Conservation (phyloP, 345 rosid species). For the Syzygium aromaticum region DNA sequence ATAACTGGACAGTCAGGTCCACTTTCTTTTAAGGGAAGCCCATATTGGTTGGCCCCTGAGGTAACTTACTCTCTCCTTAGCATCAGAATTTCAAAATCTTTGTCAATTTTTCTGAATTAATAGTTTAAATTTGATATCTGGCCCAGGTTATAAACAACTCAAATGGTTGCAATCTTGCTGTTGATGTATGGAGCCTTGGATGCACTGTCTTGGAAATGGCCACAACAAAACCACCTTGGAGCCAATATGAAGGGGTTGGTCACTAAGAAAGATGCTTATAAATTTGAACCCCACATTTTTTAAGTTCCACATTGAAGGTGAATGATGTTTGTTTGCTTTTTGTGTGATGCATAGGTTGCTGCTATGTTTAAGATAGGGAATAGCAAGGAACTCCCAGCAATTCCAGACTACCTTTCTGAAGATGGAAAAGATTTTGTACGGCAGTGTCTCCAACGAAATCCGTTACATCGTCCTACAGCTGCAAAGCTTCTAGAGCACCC, state of each 20-base stretch:
- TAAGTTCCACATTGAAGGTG: neutral
- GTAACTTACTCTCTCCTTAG: slow-evolving; percentile 16
- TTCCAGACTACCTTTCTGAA: slow-evolving; percentile 58
- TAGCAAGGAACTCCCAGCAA: slow-evolving; percentile 63
- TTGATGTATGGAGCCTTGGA: slow-evolving; percentile 87
- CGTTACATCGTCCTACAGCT: slow-evolving; percentile 50
- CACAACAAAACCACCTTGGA: slow-evolving; percentile 81
- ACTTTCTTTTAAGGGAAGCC: slow-evolving; percentile 76
- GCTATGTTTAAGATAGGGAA: slow-evolving; percentile 82
- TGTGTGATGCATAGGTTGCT: slow-evolving; percentile 26
- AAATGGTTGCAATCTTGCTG: slow-evolving; percentile 60
- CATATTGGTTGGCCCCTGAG: slow-evolving; percentile 92
- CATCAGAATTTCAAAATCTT: neutral
- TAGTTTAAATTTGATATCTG: neutral
- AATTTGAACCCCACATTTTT: neutral
- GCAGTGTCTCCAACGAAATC: slow-evolving; percentile 59
- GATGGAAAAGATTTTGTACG: slow-evolving; percentile 63
- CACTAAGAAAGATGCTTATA: neutral
- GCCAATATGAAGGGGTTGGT: slow-evolving; percentile 78
- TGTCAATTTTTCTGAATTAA: neutral
- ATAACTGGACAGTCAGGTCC: slow-evolving; percentile 76
- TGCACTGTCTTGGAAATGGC: slow-evolving; percentile 87
- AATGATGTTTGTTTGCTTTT: neutral
- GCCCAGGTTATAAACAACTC: slow-evolving; percentile 57
- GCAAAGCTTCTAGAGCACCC: slow-evolving; percentile 47